These are phyloP conservation scores for Gentiana dahurica DNA, from an alignment of 257 asterid genomes.

Conservation along the genomic window DNA sequence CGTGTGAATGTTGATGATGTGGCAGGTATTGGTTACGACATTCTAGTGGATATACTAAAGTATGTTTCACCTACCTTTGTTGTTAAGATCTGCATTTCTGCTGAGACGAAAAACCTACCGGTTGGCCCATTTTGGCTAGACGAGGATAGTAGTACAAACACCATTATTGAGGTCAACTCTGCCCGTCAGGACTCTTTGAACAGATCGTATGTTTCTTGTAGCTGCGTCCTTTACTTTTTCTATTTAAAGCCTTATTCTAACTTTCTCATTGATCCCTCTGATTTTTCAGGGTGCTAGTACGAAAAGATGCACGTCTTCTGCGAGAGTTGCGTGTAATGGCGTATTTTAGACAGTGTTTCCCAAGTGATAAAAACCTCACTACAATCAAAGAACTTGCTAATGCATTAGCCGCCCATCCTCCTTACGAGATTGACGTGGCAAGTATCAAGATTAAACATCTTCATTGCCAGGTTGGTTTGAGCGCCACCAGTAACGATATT, in stretches of 20 bases:
- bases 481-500: not conserved
- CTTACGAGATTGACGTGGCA: slow-evolving; percentile 62
- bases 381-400: slow-evolving; percentile 74
- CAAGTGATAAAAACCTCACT: slow-evolving; percentile 41
- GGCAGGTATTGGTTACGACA: slow-evolving; percentile 82
- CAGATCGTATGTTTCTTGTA: slow-evolving; percentile 55
- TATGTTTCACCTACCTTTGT: slow-evolving; percentile 72
- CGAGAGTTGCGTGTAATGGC: slow-evolving; percentile 75
- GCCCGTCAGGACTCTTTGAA: slow-evolving; percentile 59
- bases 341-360: slow-evolving; percentile 87
- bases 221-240: not conserved
- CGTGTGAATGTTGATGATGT: slow-evolving; percentile 10
- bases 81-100: slow-evolving; percentile 60
- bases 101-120: slow-evolving; percentile 66
- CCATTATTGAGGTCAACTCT: slow-evolving; percentile 58
- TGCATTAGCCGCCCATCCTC: slow-evolving; percentile 74
- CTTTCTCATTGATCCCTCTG: too few relatives aligned
- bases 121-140: slow-evolving; percentile 76
- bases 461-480: slow-evolving; percentile 63
- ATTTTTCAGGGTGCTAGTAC: slow-evolving; percentile 42
- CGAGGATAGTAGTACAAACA: slow-evolving; percentile 26
- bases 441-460: slow-evolving; percentile 60
- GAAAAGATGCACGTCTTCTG: slow-evolving; percentile 50
- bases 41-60: slow-evolving; percentile 69
- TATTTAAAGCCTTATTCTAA: not conserved